phyloP scores from a whole-genome alignment of 2,329 filamentous ascomycete species.

The Celoporthe dispersa region DNA sequence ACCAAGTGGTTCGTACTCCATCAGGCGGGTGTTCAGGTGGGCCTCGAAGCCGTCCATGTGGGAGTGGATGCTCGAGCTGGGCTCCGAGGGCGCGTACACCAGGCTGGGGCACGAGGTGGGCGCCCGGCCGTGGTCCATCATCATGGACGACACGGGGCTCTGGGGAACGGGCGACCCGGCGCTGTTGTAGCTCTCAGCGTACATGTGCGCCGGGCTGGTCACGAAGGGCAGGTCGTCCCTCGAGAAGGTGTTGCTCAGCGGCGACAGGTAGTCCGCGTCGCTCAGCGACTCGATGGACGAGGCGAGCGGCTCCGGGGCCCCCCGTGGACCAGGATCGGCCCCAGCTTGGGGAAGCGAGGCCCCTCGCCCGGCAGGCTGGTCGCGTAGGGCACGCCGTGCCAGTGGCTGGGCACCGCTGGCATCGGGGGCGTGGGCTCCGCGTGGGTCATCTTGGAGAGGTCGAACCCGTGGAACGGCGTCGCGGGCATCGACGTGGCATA shows the following conservation, averaged over 20 bases:
- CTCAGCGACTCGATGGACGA: slow-evolving; percentile 64
- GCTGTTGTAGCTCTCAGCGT: slow-evolving; percentile 56
- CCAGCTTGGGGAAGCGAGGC: slow-evolving; percentile 50
- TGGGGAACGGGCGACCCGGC: slow-evolving; percentile 59
- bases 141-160: slow-evolving; percentile 58
- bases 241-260: slow-evolving; percentile 58
- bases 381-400: slow-evolving; percentile 54
- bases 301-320: slow-evolving; percentile 54
- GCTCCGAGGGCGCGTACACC: slow-evolving; percentile 64
- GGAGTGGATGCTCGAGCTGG: slow-evolving; percentile 63
- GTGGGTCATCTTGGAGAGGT: slow-evolving; percentile 57
- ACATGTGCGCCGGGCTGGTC: slow-evolving; percentile 60
- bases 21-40: slow-evolving; percentile 56
- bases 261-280: slow-evolving; percentile 64
- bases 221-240: slow-evolving; percentile 61
- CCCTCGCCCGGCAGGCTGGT: slow-evolving; percentile 46
- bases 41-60: slow-evolving; percentile 63
- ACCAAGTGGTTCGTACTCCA: slow-evolving; percentile 62
- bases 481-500: slow-evolving; percentile 49
- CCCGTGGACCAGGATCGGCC: slow-evolving; percentile 43
- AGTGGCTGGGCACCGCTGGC: slow-evolving; percentile 43
- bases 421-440: slow-evolving; percentile 47
- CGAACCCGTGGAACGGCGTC: slow-evolving; percentile 46
- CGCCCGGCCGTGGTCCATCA: slow-evolving; percentile 56
- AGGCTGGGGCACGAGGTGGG: slow-evolving; percentile 66